Evolutionary conservation across 2,329 filamentous ascomycete species (phyloP), one percentile per base, ranked within the genome.

Genomic region (Scedosporium minutisporum): DNA sequence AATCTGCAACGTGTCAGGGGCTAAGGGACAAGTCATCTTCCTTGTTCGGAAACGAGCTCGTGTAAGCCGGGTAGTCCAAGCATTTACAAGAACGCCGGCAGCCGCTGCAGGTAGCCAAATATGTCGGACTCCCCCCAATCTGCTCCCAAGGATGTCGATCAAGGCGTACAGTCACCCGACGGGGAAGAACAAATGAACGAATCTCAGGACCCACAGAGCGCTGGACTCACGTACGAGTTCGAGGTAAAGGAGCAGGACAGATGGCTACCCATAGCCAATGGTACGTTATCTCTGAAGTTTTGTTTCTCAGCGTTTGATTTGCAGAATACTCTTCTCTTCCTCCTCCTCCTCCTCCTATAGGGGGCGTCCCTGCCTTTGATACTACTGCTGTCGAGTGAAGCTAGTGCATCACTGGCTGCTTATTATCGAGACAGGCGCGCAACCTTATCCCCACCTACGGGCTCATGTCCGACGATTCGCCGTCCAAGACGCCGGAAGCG

Each of bases 221-320:
- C 83, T 77, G 88, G 84, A 76, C 83, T 89, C 78, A 87, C 81
- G 77, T 91, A 91, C 75, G 93, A 97, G 81, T 96, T 97, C 76
- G 93, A 97, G 80, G 93, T 97, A 78, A 97, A 97, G 84, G 95
- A 99, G 80, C 95, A 99, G 80, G 95, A 99, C 80, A 84, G 95
- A 83, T 99, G 95, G 95, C 86, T 99, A 76, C 95, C 95, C 76
- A 99, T 99, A 85, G 95, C 95, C 80, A 99, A 99, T 92, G 95
- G 95, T 99, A 85, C 85, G 95, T 95, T 78, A 71, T 68, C 25
- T 14, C 55, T 57, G 25, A 33, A 10, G 7, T 51, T 57, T 25
- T 23, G 16, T 3, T 23, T 27, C 14, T 41, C 55, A 9, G 2
- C 10, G 14, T 41, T 33, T 58, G 55, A 58, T 58, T 58, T 58